A percentile compares a stretch with the other conserved stretches of the same genome.
Evolutionary conservation across 2,329 filamentous ascomycete species (phyloP).

Genomic region (Blumeriella jaapii): DNA sequence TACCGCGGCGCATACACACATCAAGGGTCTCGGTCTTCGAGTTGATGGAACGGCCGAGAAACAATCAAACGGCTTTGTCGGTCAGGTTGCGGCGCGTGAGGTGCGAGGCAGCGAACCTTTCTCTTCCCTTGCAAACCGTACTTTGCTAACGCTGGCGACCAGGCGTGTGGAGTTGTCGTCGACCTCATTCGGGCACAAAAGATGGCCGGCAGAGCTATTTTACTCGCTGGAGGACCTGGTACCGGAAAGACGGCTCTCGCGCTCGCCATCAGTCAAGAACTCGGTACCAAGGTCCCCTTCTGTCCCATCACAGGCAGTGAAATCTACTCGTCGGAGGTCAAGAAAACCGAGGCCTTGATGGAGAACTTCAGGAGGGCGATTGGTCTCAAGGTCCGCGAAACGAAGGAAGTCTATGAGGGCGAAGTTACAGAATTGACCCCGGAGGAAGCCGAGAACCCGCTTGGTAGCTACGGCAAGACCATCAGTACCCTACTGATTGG

Average conservation of each 20-base stretch:
- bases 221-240: slow-evolving; percentile 87
- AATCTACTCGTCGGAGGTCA: slow-evolving; percentile 94
- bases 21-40: slow-evolving; percentile 85
- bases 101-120: slow-evolving; percentile 42
- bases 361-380: slow-evolving; percentile 98
- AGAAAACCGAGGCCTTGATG: slow-evolving; percentile 99
- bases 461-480: slow-evolving; percentile 93
- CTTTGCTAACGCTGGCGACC: slow-evolving; percentile 66
- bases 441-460: slow-evolving; percentile 94
- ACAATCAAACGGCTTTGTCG: slow-evolving; percentile 74
- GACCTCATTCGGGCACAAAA: slow-evolving; percentile 93
- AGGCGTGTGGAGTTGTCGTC: slow-evolving; percentile 92
- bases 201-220: slow-evolving; percentile 89
- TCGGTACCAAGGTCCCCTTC: slow-evolving; percentile 96
- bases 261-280: slow-evolving; percentile 88
- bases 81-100: slow-evolving; percentile 79
- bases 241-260: slow-evolving; percentile 97
- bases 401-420: slow-evolving; percentile 98
- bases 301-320: slow-evolving; percentile 97
- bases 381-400: slow-evolving; percentile 92
- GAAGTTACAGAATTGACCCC: slow-evolving; percentile 96
- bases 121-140: slow-evolving; percentile 25
- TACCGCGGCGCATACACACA: slow-evolving; percentile 94
- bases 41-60: slow-evolving; percentile 76
- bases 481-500: slow-evolving; percentile 93